Evolutionary conservation across 371 early-diverging fungal genomes (phyloP).

Genomic region (Synchytrium microbalum): DNA sequence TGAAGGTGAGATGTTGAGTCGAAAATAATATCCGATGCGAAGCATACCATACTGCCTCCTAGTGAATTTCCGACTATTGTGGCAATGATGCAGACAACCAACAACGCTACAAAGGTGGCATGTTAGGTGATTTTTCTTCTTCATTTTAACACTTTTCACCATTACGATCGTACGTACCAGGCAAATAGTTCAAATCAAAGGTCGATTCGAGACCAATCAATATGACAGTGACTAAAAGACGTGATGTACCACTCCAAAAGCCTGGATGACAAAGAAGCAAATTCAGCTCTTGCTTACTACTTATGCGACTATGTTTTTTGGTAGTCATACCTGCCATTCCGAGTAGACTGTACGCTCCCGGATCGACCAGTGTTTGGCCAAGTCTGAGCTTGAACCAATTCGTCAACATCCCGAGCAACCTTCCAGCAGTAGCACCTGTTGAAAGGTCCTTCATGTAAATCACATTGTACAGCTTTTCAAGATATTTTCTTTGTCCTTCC

Average conservation of each 20-base stretch:
- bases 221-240: background rate
- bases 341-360: slow-evolving; percentile 2
- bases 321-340: no score
- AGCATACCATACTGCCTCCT: background rate
- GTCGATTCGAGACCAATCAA: background rate
- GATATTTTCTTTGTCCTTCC: no score
- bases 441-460: no score
- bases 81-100: background rate
- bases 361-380: slow-evolving; percentile 3
- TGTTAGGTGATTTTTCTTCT: no score
- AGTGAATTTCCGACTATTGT: background rate
- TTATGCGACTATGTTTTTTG: no score
- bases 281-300: background rate
- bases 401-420: slow-evolving; percentile 18
- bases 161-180: no score
- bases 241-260: slow-evolving; percentile 19
- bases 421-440: slow-evolving; percentile 22
- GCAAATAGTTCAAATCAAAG: background rate
- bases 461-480: no score
- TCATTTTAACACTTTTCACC: no score
- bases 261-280: slow-evolving; percentile 23
- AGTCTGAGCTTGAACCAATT: slow-evolving; percentile 15
- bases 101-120: no score
- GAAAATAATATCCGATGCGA: no score
- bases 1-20: no score